phyloP scores from a whole-genome alignment of 164 flowering plant species.

The Magnolia sinica region DNA sequence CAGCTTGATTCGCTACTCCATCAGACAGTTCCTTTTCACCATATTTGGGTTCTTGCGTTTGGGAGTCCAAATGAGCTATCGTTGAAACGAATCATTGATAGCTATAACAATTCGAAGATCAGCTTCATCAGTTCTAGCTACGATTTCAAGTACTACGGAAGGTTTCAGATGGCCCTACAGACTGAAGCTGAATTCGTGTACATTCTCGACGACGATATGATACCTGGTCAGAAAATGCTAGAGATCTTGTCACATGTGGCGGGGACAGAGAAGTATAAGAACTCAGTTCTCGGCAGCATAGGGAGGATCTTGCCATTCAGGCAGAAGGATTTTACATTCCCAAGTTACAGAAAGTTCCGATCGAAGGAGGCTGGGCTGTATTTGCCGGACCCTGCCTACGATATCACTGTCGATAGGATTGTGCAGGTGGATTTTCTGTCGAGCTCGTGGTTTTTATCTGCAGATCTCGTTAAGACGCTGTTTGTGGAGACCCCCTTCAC shows the following conservation, averaged over 20 bases:
- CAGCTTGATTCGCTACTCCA: conserved; percentile 85
- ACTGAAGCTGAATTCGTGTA: conserved; percentile 87
- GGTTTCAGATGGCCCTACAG: conserved; percentile 96
- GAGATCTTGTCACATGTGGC: conserved; percentile 89
- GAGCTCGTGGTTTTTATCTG: conserved; percentile 96
- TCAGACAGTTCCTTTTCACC: conserved; percentile 84
- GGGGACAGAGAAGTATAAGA: conserved; percentile 89
- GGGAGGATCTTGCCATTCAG: conserved; percentile 93
- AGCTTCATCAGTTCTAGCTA: conserved; percentile 93
- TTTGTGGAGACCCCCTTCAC: conserved; percentile 92
- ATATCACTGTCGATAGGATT: conserved; percentile 68
- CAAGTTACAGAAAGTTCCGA: conserved; percentile 86
- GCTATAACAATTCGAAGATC: conserved; percentile 75
- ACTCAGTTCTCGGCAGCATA: conserved; percentile 89
- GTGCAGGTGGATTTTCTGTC: conserved; percentile 97
- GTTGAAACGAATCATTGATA: conserved; percentile 61
- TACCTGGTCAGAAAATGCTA: conserved; percentile 87
- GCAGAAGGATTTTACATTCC: conserved; percentile 87
- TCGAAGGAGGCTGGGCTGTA: conserved; percentile 97
- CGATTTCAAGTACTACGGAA: conserved; percentile 94
- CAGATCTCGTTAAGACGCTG: conserved; percentile 82
- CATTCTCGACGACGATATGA: conserved; percentile 94
- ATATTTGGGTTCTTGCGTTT: conserved; percentile 84
- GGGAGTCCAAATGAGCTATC: conserved; percentile 81
- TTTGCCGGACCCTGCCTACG: conserved; percentile 98